Base-by-base conservation (phyloP, 176 grass and related monocot species). In the Bromus sterilis region DNA sequence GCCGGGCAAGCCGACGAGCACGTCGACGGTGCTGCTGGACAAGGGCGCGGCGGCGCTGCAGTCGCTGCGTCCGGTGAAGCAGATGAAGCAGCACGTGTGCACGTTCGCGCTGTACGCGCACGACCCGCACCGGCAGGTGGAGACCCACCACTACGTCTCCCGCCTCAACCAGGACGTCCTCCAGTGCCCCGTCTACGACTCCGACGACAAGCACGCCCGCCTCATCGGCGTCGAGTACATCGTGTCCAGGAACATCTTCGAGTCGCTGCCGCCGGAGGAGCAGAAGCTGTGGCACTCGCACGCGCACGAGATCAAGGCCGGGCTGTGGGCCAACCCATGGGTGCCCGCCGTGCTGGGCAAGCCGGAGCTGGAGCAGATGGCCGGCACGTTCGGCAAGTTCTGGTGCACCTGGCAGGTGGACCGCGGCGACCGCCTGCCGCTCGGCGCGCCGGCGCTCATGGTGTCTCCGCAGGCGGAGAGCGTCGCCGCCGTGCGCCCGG, bases 371-470 rank as follows among this genome's bases (percentile, higher is more conserved):
- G 76, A 82, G 2, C 62, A 77, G 23, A 64, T 94, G 86, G 82
- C 82, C 43, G 40, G 72, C 55, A 93, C 89, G 24, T 88, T 91
- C 61, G 94, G 94, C 86, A 97, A 97, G 85, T 88, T 97, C 82
- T 97, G 94, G 89, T 97, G 91, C 94, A 97, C 94, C 21, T 97
- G 94, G 91, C 91, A 93, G 89, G 89, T 89, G 39, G 94, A 93
- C 81, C 89, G 91, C 43, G 94, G 91, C n/a, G 94, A 97, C 69
- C 55, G 84, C 10, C 86, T 94, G 6, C 92, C 92, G 35, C 67
- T 94, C 10, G 92, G 92, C 41, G 77, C 86, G 53, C 92, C 92
- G 0, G 86, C 89, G 28, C 92, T 94, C 11, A 94, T 94, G 92
- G 78, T 89, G 84, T 94, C 92, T 57, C 89, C 92, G 58, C 94